Evolutionary conservation across 495 filamentous ascomycete species (phyloP).

Genomic region (Penicillium cinerascens): DNA sequence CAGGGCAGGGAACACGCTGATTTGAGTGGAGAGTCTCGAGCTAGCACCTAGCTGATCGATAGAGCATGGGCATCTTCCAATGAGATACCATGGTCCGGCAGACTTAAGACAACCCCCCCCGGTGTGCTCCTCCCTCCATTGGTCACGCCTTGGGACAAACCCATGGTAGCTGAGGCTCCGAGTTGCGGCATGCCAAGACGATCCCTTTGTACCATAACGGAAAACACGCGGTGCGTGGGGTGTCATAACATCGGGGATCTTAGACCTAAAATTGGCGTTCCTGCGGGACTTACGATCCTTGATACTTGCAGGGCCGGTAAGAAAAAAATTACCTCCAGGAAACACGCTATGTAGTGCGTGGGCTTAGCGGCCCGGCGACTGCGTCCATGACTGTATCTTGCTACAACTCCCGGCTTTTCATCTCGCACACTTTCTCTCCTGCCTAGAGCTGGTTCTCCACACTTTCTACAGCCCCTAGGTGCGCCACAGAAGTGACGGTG

Average conservation of each 20-base stretch:
- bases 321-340: conserved; percentile 5
- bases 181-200: background rate
- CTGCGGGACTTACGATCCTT: background rate
- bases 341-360: conserved; percentile 11
- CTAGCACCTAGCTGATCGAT: background rate
- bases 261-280: background rate
- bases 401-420: background rate
- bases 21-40: background rate
- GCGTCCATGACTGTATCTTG: conserved; percentile 1
- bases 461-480: conserved; percentile 2
- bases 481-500: conserved; percentile 5
- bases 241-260: background rate
- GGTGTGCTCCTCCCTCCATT: background rate
- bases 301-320: conserved; percentile 6
- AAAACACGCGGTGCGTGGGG: background rate
- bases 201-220: background rate
- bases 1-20: background rate
- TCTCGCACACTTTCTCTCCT: background rate
- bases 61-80: background rate
- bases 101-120: background rate
- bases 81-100: background rate
- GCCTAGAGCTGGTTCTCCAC: conserved; percentile 12
- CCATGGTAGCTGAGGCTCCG: background rate
- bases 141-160: background rate
- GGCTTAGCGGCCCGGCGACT: conserved; percentile 12